Evolutionary conservation across 345 rosid genomes (phyloP), one percentile per base, ranked within the genome.

Genomic region (Hevea brasiliensis): DNA sequence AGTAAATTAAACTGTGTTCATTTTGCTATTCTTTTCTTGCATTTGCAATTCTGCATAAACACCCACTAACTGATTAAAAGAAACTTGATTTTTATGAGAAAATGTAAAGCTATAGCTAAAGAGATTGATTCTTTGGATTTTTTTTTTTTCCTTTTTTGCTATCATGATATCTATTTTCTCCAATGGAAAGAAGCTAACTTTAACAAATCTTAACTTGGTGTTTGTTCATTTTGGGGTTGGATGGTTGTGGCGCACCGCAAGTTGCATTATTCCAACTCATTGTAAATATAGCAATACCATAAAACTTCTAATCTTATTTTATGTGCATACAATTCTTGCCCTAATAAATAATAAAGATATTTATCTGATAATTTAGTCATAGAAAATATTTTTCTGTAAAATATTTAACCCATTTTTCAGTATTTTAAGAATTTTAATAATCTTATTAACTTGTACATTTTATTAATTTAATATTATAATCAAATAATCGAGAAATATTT

Each of bases 191-290:
- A 65, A 63, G 6, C 40, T 18, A 15, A 18, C 56, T 78, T 68
- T 63, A 66, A 59, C 64, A 55, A 71, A 7, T 67, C 27, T 37
- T 21, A 35, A 59, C 11, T 45, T n/a, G 53, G 18, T 73, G 78
- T 37, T 41, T 26, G 72, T 11, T 50, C 69, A 54, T 56, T 66
- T 67, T 17, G 56, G 40, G 69, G 45, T 59, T 65, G 45, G 74
- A 51, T 14, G 32, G 37, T 45, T 23, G 54, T 42, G 32, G 54
- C 68, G 2, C 21, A 44, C 37, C 21, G 27, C 29, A 57, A 23
- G 37, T 56, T 57, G 61, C 35, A 9, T 10, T 32, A 26, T 24
- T 42, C 50, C 56, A 57, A 47, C 48, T 63, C 20, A 54, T 61
- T 27, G 59, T 50, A 73, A 42, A 21, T 42, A 20, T 62, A 20